phyloP scores from a whole-genome alignment of 2,329 filamentous ascomycete genomes.

The Fusarium sp. region DNA sequence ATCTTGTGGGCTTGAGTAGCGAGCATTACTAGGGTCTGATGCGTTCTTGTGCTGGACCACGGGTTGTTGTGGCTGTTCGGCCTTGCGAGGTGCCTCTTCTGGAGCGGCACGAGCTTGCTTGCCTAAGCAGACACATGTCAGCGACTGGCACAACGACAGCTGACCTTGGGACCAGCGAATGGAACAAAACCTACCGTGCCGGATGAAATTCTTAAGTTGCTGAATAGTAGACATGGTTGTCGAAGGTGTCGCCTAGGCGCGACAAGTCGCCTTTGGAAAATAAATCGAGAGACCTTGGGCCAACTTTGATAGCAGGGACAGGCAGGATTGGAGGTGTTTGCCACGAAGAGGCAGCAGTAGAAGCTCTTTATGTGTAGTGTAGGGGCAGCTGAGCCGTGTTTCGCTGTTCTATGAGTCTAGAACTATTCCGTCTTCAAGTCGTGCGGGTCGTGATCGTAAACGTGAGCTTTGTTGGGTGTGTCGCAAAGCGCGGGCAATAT shows the following conservation, averaged over 20 bases:
- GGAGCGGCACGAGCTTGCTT: constrained; percentile 82
- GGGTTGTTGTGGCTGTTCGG: constrained; percentile 62
- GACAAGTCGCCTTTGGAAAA: constrained; percentile 38
- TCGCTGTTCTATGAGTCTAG: constrained; percentile 14
- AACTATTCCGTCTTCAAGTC: constrained; percentile 23
- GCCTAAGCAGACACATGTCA: constrained; percentile 58
- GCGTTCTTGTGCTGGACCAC: constrained; percentile 62
- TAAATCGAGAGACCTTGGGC: constrained; percentile 16
- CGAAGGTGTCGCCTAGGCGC: constrained; percentile 41
- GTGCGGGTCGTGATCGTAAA: constrained; percentile 36
- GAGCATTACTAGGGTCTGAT: constrained; percentile 57
- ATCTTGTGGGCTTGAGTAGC: constrained; percentile 57
- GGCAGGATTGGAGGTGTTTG: constrained; percentile 9
- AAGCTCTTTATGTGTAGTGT: constrained; percentile 1
- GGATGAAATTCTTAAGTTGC: constrained; percentile 97
- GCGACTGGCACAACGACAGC: constrained; percentile 6
- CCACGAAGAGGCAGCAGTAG: not conserved
- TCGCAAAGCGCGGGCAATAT: constrained; percentile 36
- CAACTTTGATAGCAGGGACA: constrained; percentile 8
- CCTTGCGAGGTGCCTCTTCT: constrained; percentile 63
- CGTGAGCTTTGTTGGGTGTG: constrained; percentile 19
- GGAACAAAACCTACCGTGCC: constrained; percentile 72
- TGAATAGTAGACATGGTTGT: constrained; percentile 78
- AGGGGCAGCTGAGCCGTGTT: constrained; percentile 10
- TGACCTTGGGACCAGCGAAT: constrained; percentile 1